These are phyloP conservation scores for Backusella luteola DNA, from an alignment of 192 early-diverging fungal genomes.

Conservation along the genomic window DNA sequence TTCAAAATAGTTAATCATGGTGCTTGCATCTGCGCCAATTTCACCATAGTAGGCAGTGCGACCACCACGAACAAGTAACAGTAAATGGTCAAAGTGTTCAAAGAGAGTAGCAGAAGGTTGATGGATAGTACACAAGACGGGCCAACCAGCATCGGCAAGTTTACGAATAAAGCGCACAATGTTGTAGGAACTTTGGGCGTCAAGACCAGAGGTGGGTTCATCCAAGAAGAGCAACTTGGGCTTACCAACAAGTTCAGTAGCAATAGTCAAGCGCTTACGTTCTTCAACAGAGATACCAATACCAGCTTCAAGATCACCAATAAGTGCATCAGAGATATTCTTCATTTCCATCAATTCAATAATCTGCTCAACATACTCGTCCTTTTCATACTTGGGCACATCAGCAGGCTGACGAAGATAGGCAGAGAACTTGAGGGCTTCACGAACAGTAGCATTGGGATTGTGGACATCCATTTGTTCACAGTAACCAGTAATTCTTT, in stretches of 20 bases:
- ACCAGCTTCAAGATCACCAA: conserved; percentile 69
- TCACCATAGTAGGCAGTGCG: conserved; percentile 81
- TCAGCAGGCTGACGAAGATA: conserved; percentile 65
- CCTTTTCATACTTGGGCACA: conserved; percentile 62
- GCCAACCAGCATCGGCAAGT: conserved; percentile 64
- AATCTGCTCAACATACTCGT: conserved; percentile 73
- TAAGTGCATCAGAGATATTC: conserved; percentile 61
- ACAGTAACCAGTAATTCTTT: conserved; percentile 74
- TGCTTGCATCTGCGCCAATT: conserved; percentile 62
- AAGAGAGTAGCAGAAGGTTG: conserved; percentile 83
- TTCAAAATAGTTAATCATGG: conserved; percentile 75
- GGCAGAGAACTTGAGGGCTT: conserved; percentile 76
- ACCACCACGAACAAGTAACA: conserved; percentile 76
- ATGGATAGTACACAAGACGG: conserved; percentile 81
- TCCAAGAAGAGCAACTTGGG: conserved; percentile 83
- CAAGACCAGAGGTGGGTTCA: conserved; percentile 86
- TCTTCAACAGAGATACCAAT: conserved; percentile 86
- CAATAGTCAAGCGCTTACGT: conserved; percentile 85
- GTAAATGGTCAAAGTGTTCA: conserved; percentile 81
- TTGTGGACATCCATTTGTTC: conserved; percentile 85
- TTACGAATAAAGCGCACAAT: conserved; percentile 70
- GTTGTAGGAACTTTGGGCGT: conserved; percentile 77
- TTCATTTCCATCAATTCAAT: conserved; percentile 75
- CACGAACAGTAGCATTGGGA: conserved; percentile 71
- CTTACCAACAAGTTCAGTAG: conserved; percentile 77